phyloP scores from a whole-genome alignment of 2,329 filamentous ascomycete genomes.

The Cercospora janseana region DNA sequence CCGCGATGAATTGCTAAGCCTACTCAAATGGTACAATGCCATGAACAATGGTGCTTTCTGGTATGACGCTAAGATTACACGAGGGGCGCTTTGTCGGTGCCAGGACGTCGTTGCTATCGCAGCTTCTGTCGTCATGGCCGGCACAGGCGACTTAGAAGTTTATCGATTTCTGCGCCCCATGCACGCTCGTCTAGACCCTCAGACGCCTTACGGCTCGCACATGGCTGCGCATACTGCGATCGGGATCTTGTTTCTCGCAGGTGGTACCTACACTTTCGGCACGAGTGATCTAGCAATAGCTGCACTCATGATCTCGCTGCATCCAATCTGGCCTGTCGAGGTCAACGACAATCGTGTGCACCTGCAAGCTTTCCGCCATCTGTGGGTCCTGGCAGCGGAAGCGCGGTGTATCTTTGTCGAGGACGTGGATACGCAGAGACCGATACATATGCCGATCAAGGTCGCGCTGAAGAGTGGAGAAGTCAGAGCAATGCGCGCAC shows the following conservation, averaged over 20 bases:
- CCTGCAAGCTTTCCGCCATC: constrained; percentile 91
- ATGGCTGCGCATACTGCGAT: constrained; percentile 90
- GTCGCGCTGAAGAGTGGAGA: constrained; percentile 31
- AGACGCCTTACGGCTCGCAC: constrained; percentile 89
- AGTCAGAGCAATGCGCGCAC: constrained; percentile 45
- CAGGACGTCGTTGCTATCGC: constrained; percentile 84
- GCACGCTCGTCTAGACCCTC: constrained; percentile 79
- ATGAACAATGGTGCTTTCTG: constrained; percentile 37
- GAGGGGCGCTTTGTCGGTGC: constrained; percentile 83
- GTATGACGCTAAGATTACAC: constrained; percentile 82
- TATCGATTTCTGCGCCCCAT: constrained; percentile 82
- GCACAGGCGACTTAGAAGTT: constrained; percentile 82
- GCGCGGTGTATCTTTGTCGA: constrained; percentile 83
- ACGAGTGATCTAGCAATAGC: constrained; percentile 85
- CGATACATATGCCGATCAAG: constrained; percentile 56
- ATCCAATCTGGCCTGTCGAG: constrained; percentile 83
- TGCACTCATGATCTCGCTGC: constrained; percentile 84
- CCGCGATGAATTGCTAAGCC: constrained; percentile 76
- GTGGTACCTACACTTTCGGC: constrained; percentile 87
- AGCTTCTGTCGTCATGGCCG: constrained; percentile 87
- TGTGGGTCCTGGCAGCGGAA: constrained; percentile 94
- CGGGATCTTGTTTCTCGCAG: constrained; percentile 85
- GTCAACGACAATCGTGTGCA: constrained; percentile 94
- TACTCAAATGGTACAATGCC: constrained; percentile 60
- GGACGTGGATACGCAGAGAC: constrained; percentile 79